These are phyloP conservation scores for Phytopythium mirpurense DNA, from an alignment of 352 stramenopile species.

Conservation along the genomic window DNA sequence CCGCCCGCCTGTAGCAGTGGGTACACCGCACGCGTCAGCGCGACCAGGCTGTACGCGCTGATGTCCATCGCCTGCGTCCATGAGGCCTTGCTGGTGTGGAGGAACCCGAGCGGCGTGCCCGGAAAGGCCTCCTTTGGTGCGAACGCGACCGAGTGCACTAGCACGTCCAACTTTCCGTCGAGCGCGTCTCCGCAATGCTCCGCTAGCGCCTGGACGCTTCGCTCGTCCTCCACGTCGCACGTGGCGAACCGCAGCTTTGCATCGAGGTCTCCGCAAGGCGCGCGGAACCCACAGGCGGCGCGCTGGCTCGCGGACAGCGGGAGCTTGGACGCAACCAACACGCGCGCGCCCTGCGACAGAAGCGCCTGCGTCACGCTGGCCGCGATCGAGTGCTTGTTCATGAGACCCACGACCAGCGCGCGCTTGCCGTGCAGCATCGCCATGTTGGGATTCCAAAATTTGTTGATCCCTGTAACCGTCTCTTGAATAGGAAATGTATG, in stretches of 20 bases:
- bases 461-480: no score
- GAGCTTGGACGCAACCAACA: slow-evolving; percentile 71
- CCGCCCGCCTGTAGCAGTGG: slow-evolving; percentile 32
- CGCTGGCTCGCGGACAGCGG: slow-evolving; percentile 41
- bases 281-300: slow-evolving; percentile 43
- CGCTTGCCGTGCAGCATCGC: slow-evolving; percentile 50
- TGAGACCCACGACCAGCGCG: slow-evolving; percentile 83
- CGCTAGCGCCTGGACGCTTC: slow-evolving; percentile 49
- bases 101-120: slow-evolving; percentile 26
- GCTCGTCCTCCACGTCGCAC: slow-evolving; percentile 75
- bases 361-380: slow-evolving; percentile 65
- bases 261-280: slow-evolving; percentile 10
- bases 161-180: slow-evolving; percentile 64
- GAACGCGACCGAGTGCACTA: slow-evolving; percentile 91
- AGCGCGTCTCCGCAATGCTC: slow-evolving; percentile 32
- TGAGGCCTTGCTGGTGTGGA: slow-evolving; percentile 31
- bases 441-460: no score
- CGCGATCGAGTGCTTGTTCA: slow-evolving; percentile 89
- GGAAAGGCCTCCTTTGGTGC: slow-evolving; percentile 73
- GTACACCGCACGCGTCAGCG: slow-evolving; percentile 58
- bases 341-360: slow-evolving; percentile 52
- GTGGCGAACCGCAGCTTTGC: slow-evolving; percentile 38
- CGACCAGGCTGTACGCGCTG: slow-evolving; percentile 89
- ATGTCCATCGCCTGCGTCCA: slow-evolving; percentile 83
- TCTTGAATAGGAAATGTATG: not conserved